Base-by-base conservation (phyloP, 2,329 filamentous ascomycete species). In the Ophiocordyceps polyrhachis-furcata region DNA sequence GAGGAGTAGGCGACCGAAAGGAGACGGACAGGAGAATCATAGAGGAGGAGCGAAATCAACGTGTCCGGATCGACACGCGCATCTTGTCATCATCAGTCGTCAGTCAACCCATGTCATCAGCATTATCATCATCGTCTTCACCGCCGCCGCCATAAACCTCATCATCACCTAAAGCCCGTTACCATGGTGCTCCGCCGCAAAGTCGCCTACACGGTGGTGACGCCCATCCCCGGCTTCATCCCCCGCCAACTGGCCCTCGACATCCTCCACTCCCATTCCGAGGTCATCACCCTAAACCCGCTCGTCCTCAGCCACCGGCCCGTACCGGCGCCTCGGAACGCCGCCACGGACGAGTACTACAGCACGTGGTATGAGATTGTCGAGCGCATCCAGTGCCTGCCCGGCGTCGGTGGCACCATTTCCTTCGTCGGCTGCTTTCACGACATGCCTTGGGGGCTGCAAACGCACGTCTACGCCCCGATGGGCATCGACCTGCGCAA, bases 351-450 rank as follows among this genome's bases (percentile, higher is more conserved):
- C 60, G 79, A 83, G 59, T 83, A 71, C 62, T 83, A 80, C 61
- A 76, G 76, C 49, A 80, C 79, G 28, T 83, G 79, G 79, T 83
- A 83, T 58, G 77, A 83, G 59, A 82, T 83, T 55, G 71, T 65
- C 46, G 71, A 83, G 66, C 71, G 76, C 53, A 78, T 83, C 48
- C 78, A 81, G 56, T 74, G 76, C 52, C 62, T 82, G 6, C 79
- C 79, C 0, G 79, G 79, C 31, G 62, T 81, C 48, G 77, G 77
- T 21, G 71, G 76, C 55, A 73, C 74, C 55, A 79, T 83, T 59
- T 70, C 66, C 42, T 83, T 83, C 63, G 80, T 76, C 48, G 79
- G 76, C 48, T 81, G 78, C 55, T 83, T 83, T 57, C 79, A 83
- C 55, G 71, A 83, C 57, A 74, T 81, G 66, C 76, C 79, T 3